Evolutionary conservation across 2,329 filamentous ascomycete species (phyloP), one percentile per base, ranked within the genome.

Genomic region (Diaporthe aspalathi): DNA sequence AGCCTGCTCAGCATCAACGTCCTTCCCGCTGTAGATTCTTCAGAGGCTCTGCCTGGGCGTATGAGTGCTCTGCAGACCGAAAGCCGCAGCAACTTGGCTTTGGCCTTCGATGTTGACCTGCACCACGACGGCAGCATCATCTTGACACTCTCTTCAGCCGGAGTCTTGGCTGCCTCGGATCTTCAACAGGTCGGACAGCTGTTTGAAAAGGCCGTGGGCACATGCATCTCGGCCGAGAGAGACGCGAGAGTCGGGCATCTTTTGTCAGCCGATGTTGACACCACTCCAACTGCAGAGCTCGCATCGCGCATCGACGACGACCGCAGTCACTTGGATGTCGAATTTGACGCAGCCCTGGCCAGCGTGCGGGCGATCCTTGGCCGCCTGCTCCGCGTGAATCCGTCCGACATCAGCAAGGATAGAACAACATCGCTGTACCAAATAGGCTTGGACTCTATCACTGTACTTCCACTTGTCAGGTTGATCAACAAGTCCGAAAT

Each of bases 361-460:
- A 52, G 57, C 27, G 57, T 67, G 38, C 54, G 43, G 29, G 35
- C 20, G 16, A 66, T 45, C n/a, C 43, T 68, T 5, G 67, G 63
- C 29, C 72, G 60, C 45, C 68, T 75, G 7, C 66, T 76, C 27
- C 57, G 45, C 29, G 29, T 75, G 8, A 40, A 69, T 4, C 66
- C 71, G 27, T 24, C 70, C 9, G 70, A 70, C 9, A 24, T 75
- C 16, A 66, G 62, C 27, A 63, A 63, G 29, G 65, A 73, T 6
- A 67, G 65, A 50, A 53, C 63, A 27, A 72, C 70, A 1, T 73
- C 74, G 2, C 62, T 76, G 14, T 76, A 76, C 65, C 74, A 73
- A 24, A 56, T 76, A 8, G 75, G 74, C 35, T 57, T 76, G 11
- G 75, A 76, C 43, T 76, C 75, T 3, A 74, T 76, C 67, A 76